Evolutionary conservation across 2,329 filamentous ascomycete species (phyloP).

Genomic region (Exophiala xenobiotica): DNA sequence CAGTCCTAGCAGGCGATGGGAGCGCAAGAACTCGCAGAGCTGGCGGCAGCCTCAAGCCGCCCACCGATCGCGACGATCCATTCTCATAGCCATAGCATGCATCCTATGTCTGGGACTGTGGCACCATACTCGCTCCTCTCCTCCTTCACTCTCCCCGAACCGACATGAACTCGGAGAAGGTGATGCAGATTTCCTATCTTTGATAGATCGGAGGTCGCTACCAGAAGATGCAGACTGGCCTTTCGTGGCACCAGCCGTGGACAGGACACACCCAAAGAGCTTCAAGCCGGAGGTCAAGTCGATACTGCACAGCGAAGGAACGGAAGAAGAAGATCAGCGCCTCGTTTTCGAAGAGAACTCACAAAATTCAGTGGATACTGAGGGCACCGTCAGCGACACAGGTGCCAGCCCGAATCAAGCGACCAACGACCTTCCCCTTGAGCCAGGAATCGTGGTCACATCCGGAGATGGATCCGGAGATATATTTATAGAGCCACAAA

Average conservation of each 20-base stretch:
- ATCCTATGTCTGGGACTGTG: constrained; percentile 10
- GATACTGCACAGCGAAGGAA: neutral
- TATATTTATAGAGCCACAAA: neutral
- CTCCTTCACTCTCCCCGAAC: constrained; percentile 1
- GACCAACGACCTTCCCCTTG: constrained; percentile 1
- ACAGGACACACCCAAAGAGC: neutral
- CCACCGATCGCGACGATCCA: constrained; percentile 9
- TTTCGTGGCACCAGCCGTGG: neutral
- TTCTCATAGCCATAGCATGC: constrained; percentile 10
- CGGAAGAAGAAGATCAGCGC: neutral
- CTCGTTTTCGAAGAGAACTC: neutral
- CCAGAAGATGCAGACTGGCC: constrained; percentile 4
- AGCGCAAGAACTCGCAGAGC: constrained; percentile 16
- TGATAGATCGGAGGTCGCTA: constrained; percentile 13
- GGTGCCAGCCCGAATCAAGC: too few relatives aligned
- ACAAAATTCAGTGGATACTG: neutral
- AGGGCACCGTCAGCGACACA: neutral
- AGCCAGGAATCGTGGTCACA: constrained; percentile 10
- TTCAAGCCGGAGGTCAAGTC: neutral
- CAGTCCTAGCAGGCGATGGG: constrained; percentile 6
- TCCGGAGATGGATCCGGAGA: constrained; percentile 8
- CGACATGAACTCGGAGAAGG: constrained; percentile 3
- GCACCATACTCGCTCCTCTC: constrained; percentile 8
- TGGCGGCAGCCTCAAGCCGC: constrained; percentile 10
- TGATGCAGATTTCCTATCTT: neutral